phyloP scores from a whole-genome alignment of 805 yeast genomes.

The Candida piceae region DNA sequence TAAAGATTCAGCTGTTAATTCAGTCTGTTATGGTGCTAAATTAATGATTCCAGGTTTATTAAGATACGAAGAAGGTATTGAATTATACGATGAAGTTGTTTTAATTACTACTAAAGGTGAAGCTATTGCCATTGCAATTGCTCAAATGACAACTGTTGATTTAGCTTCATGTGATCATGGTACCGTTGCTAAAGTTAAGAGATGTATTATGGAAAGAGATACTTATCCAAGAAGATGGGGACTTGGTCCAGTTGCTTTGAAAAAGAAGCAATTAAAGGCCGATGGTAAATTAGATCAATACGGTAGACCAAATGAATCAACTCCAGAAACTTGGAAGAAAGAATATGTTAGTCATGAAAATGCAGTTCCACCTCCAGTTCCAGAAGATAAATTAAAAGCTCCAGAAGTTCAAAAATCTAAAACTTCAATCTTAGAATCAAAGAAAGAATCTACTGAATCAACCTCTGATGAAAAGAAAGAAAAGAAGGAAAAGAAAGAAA shows the following conservation, averaged over 20 bases:
- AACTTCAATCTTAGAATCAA: conserved; percentile 37
- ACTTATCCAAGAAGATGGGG: conserved; percentile 99
- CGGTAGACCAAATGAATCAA: conserved; percentile 89
- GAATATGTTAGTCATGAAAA: conserved; percentile 70
- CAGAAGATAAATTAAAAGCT: conserved; percentile 43
- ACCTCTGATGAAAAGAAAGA: conserved; percentile 22
- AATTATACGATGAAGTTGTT: conserved; percentile 95
- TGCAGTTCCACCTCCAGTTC: conserved; percentile 57
- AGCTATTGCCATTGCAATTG: conserved; percentile 97
- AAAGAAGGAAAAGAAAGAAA: conserved; percentile 42
- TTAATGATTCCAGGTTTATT: conserved; percentile 97
- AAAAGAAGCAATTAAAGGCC: conserved; percentile 96
- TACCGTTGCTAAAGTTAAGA: conserved; percentile 95
- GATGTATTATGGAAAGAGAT: conserved; percentile 99
- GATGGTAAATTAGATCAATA: conserved; percentile 95
- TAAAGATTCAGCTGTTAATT: conserved; percentile 89
- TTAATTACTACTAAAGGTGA: conserved; percentile 99
- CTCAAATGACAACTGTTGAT: conserved; percentile 98
- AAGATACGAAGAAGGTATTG: conserved; percentile 97
- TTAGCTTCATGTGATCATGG: conserved; percentile 97
- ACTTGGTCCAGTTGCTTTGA: conserved; percentile 95
- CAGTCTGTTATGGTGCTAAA: conserved; percentile 98
- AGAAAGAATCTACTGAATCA: conserved; percentile 26
- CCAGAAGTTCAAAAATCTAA: conserved; percentile 39
- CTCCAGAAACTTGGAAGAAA: conserved; percentile 90